phyloP scores from a whole-genome alignment of 352 stramenopile species.

The Phytophthora ohioensis region DNA sequence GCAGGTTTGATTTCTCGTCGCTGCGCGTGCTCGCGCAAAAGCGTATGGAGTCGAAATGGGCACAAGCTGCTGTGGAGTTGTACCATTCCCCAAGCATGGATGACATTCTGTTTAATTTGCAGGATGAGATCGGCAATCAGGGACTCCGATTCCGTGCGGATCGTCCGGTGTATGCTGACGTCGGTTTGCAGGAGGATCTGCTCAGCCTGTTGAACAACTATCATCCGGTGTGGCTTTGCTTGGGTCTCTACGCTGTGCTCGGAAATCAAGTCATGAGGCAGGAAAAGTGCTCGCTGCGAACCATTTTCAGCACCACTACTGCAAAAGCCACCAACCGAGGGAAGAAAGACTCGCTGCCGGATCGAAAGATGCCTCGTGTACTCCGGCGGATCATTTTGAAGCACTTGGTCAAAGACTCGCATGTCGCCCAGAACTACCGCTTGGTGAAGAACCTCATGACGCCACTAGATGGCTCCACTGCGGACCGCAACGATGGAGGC shows the following conservation, averaged over 20 bases:
- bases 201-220: conserved; percentile 92
- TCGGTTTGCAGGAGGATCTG: conserved; percentile 90
- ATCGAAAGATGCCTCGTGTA: conserved; percentile 60
- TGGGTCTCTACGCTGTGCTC: conserved; percentile 91
- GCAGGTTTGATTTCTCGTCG: conserved; percentile 69
- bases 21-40: conserved; percentile 79
- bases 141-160: conserved; percentile 88
- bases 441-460: conserved; percentile 80
- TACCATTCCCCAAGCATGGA: conserved; percentile 67
- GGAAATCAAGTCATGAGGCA: conserved; percentile 62
- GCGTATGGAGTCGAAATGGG: conserved; percentile 75
- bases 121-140: conserved; percentile 75
- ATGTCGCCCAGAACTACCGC: conserved; percentile 66
- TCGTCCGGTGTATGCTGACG: conserved; percentile 90
- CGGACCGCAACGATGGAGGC: conserved; percentile 42
- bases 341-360: conserved; percentile 29
- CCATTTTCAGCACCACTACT: conserved; percentile 53
- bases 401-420: conserved; percentile 69
- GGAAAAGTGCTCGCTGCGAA: conserved; percentile 65
- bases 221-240: conserved; percentile 90
- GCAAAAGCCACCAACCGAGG: conserved; percentile 12
- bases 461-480: conserved; percentile 67
- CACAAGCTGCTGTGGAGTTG: conserved; percentile 60
- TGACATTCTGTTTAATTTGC: conserved; percentile 64
- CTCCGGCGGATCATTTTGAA: conserved; percentile 73